phyloP scores from a whole-genome alignment of 257 asterid genomes.

The Haberlea rhodopensis region DNA sequence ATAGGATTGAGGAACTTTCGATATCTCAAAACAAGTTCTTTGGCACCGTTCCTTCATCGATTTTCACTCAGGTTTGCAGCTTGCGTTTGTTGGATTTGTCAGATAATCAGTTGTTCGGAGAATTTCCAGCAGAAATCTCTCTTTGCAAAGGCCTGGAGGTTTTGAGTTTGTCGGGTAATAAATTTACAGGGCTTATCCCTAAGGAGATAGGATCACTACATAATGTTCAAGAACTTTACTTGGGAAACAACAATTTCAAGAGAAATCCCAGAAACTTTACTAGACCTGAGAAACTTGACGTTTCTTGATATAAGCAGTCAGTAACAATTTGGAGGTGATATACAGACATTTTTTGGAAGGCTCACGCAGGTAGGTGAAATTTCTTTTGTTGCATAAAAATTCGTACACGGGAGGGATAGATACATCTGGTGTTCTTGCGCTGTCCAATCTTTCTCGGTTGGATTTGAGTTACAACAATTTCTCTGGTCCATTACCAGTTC shows the following conservation, averaged over 20 bases:
- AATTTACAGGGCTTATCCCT: slow-evolving; percentile 65
- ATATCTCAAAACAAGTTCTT: slow-evolving; percentile 49
- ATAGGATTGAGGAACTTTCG: slow-evolving; percentile 52
- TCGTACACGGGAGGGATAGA: slow-evolving; percentile 57
- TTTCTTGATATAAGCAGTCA: slow-evolving; percentile 78
- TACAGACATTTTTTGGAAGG: slow-evolving; percentile 61
- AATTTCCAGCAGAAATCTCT: slow-evolving; percentile 57
- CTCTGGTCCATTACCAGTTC: slow-evolving; percentile 64
- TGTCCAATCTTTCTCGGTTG: slow-evolving; percentile 57
- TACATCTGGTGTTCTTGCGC: slow-evolving; percentile 53
- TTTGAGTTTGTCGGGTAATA: slow-evolving; percentile 56
- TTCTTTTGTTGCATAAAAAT: slow-evolving; percentile 63
- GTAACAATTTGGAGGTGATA: slow-evolving; percentile 65
- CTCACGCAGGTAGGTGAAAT: slow-evolving; percentile 60
- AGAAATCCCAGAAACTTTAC: slow-evolving; percentile 61
- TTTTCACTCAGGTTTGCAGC: slow-evolving; percentile 56
- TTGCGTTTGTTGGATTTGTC: slow-evolving; percentile 62
- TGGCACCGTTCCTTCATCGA: slow-evolving; percentile 37
- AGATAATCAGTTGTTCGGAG: slow-evolving; percentile 52
- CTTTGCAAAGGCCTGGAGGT: slow-evolving; percentile 44
- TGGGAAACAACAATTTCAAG: slow-evolving; percentile 74
- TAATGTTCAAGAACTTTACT: slow-evolving; percentile 46
- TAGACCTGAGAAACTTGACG: slow-evolving; percentile 41
- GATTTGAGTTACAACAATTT: slow-evolving; percentile 79
- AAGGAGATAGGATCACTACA: slow-evolving; percentile 56